Evolutionary conservation across 1,139 yeast species (phyloP).

Genomic region (Scheffersomyces lignicola): DNA sequence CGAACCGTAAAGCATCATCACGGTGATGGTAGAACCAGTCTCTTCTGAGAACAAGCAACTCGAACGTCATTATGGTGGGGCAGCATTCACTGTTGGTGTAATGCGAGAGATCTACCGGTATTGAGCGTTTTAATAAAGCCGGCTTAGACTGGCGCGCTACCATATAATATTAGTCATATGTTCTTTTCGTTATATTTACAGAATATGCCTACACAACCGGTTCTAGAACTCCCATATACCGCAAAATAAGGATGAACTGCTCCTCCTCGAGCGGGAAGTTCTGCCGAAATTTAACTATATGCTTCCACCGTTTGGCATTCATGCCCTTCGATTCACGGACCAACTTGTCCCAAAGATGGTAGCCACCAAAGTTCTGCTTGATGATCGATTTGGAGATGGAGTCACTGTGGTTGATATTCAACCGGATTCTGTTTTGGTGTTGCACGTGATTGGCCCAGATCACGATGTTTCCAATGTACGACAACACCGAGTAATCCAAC

Average conservation of each 20-base stretch:
- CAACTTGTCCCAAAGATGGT: conserved; percentile 45
- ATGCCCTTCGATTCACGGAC: conserved; percentile 34
- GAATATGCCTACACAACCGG: neutral
- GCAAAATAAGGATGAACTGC: conserved; percentile 41
- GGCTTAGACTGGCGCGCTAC: neutral
- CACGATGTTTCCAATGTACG: conserved; percentile 42
- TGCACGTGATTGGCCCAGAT: conserved; percentile 40
- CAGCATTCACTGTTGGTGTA: too few relatives aligned
- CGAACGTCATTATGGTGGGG: conserved; percentile 23
- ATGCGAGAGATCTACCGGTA: too few relatives aligned
- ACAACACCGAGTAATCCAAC: conserved; percentile 41
- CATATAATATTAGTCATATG: neutral
- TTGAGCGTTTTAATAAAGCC: too few relatives aligned
- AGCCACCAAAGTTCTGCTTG: conserved; percentile 38
- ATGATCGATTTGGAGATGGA: conserved; percentile 19
- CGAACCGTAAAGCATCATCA: conserved; percentile 13
- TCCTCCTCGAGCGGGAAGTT: conserved; percentile 43
- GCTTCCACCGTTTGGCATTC: conserved; percentile 49
- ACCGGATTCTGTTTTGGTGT: conserved; percentile 8
- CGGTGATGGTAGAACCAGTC: conserved; percentile 22
- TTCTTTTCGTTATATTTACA: neutral
- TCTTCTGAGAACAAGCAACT: conserved; percentile 23
- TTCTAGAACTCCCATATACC: conserved; percentile 30
- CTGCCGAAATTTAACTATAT: conserved; percentile 40
- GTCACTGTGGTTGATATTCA: conserved; percentile 22